Evolutionary conservation across 768 basidiomycete species (phyloP), one percentile per base, ranked within the genome.

Genomic region (Tylopilus cervinicoccineus): DNA sequence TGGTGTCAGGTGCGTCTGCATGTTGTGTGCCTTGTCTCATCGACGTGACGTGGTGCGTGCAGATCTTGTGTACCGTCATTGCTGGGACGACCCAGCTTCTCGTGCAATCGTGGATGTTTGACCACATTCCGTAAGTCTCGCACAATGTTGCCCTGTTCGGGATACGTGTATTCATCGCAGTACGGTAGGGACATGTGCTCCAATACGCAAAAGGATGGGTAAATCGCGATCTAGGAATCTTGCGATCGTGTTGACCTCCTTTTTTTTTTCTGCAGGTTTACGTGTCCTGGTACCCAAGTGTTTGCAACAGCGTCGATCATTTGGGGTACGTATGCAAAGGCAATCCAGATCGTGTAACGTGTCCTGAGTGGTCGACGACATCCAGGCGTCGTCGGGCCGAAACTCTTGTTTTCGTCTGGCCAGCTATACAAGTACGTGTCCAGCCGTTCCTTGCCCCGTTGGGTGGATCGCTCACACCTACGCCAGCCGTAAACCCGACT

Each of bases 61-160:
- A 89, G 64, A 75, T 86, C 20, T 55, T 86, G 41, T 83, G 84
- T 9, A 76, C 85, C 1, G 55, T 84, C 37, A 65, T 90, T 33
- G 84, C 85, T 22, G 83, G 84, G 51, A 87, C 85, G 13, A 76
- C 80, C 1, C 86, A 88, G 56, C 79, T 90, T 40, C 79, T 81
- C 36, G 86, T 92, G 1, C 88, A 90, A 56, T 66, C 75, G 0
- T 92, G 79, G 81, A 83, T 84, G 81, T 84, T 84, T 51, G 56
- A 65, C 1, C 64, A 80, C 60, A 78, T 85, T 28, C 68, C 72
- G 81, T 83, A 62, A 57, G 79, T 40, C 8, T 22, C 19, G 14
- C 22, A 2, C 2, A n/a, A n/a, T n/a, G n/a, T n/a, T n/a, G 1
- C n/a, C 28, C 5, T 38, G 3, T 26, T 14, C 7, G 12, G 22